Evolutionary conservation across 768 basidiomycete species (phyloP), one percentile per base, ranked within the genome.

Genomic region (Leccinum broughii): DNA sequence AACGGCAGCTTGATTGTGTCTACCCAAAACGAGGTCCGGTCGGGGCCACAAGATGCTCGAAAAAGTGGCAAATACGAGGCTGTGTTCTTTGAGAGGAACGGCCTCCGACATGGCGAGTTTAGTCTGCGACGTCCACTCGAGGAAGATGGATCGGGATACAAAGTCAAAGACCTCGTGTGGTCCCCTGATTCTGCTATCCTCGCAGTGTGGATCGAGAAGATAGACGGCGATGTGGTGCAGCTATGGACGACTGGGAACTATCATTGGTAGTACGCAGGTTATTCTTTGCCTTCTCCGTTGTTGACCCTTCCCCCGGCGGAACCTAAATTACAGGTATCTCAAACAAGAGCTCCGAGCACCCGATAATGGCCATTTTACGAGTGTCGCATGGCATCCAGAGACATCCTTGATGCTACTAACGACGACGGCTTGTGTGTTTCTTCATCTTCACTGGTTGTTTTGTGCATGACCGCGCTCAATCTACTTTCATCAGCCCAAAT

Each of bases 191-290:
- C 94, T 2, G 88, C 83, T 62, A 81, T 97, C 13, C 77, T 99
- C 32, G 87, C 88, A 0, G 77, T 98, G 1, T 98, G 95, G 93
- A 79, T 95, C 34, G 88, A 90, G 69, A 76, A 81, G 32, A 79
- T 84, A 37, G 77, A 79, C 9, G 83, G 82, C 2, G 92, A 98
- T 74, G 76, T 70, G 88, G 93, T 98, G 17, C 97, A 99, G 76
- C 77, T 98, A 1, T 99, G 95, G 94, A 90, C 93, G 1, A 92
- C 83, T 7, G 87, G 91, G 32, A 99, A 99, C 70, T 98, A 97
- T 72, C 89, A 98, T 70, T 98, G 97, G 93, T 90, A 65, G 26
- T 70, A 66, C 28, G 11, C 30, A 37, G 2, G 7, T 58, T 39
- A 4, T 51, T 34, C 14, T 10, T 37, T 11, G 54, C 13, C n/a